These are phyloP conservation scores for Fusarium torulosum DNA, from an alignment of 2,329 filamentous ascomycete species.

Conservation along the genomic window DNA sequence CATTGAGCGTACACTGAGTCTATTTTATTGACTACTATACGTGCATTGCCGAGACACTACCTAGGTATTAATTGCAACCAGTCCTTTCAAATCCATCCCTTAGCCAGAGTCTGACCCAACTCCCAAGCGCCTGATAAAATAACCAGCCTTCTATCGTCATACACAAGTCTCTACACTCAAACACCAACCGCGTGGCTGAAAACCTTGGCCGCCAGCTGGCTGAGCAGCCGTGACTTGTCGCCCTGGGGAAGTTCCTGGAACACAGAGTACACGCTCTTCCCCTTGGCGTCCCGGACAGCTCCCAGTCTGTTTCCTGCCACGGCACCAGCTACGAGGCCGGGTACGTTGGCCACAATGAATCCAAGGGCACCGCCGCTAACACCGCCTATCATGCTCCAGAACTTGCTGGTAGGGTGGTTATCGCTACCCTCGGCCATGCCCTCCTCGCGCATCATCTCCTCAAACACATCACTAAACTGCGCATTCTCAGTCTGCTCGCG, in stretches of 20 bases:
- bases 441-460: constrained; percentile 91
- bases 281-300: constrained; percentile 86
- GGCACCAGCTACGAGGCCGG: constrained; percentile 87
- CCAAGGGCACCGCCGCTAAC: constrained; percentile 90
- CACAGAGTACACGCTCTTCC: constrained; percentile 94
- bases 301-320: constrained; percentile 95
- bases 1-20: background rate
- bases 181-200: constrained; percentile 82
- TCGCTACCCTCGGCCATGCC: constrained; percentile 80
- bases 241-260: constrained; percentile 87
- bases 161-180: constrained; percentile 43
- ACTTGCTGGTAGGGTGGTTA: constrained; percentile 73
- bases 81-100: constrained; percentile 7
- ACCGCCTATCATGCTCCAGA: constrained; percentile 90
- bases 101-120: constrained; percentile 22
- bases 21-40: background rate
- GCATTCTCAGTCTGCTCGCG: constrained; percentile 72
- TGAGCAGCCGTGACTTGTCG: constrained; percentile 84
- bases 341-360: constrained; percentile 94
- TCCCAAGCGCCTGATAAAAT: constrained; percentile 32
- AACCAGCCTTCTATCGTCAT: background rate
- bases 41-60: constrained; percentile 5
- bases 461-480: constrained; percentile 89
- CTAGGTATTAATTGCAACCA: constrained; percentile 7
- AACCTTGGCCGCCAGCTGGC: constrained; percentile 86